A percentile compares a stretch with the other conserved stretches of the same genome.
These are phyloP conservation scores for Parafenestella ontariensis DNA, from an alignment of 2,329 filamentous ascomycete species.

Conservation along the genomic window DNA sequence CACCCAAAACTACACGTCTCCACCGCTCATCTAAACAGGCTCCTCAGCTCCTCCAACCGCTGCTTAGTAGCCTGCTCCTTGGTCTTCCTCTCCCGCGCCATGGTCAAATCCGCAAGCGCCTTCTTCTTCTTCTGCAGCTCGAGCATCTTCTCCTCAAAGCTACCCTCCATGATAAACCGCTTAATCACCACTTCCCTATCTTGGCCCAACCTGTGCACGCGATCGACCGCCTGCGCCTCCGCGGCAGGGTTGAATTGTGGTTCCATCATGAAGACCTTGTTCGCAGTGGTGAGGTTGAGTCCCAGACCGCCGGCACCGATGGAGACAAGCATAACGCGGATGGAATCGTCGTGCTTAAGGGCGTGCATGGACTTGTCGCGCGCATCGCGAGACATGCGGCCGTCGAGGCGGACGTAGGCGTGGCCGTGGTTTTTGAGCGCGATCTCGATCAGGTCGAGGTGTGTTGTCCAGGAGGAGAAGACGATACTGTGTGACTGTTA, in stretches of 20 bases:
- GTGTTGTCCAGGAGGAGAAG: conserved; percentile 95
- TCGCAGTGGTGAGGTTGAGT: conserved; percentile 86
- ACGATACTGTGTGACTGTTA: conserved; percentile 67
- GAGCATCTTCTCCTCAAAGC: conserved; percentile 94
- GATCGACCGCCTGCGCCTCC: conserved; percentile 92
- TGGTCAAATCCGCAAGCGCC: conserved; percentile 82
- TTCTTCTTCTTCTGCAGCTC: conserved; percentile 91
- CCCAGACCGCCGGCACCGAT: conserved; percentile 92
- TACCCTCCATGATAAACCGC: conserved; percentile 86
- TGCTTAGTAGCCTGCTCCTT: conserved; percentile 70
- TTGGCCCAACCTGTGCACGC: conserved; percentile 73
- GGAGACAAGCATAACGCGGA: conserved; percentile 86
- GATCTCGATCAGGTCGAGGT: conserved; percentile 88
- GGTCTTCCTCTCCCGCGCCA: conserved; percentile 57
- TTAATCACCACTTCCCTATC: conserved; percentile 86
- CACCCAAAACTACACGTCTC: no score
- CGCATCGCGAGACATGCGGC: conserved; percentile 79
- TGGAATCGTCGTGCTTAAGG: conserved; percentile 74
- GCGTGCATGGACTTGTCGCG: conserved; percentile 77
- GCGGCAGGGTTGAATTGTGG: conserved; percentile 97
- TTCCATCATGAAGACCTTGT: conserved; percentile 95
- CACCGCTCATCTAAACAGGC: conserved; percentile 61
- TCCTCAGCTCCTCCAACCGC: conserved; percentile 67
- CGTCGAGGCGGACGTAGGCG: conserved; percentile 81
- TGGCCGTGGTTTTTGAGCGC: conserved; percentile 75